These are phyloP conservation scores for Magnusiomyces sp. DNA, from an alignment of 1,139 yeast genomes.

Conservation along the genomic window DNA sequence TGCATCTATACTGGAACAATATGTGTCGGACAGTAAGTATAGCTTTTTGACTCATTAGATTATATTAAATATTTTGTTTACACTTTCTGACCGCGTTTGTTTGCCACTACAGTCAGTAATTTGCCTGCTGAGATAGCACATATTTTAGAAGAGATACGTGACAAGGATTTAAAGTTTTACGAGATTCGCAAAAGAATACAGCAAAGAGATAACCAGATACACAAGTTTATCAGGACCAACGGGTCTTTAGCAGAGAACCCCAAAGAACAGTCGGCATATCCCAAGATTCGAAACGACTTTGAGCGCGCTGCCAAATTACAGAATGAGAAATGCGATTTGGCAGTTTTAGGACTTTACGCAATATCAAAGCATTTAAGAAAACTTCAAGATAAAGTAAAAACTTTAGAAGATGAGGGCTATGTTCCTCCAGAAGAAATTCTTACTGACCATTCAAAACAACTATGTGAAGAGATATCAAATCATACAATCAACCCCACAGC, in stretches of 20 bases:
- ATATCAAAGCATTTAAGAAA: constrained; percentile 65
- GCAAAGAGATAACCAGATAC: constrained; percentile 64
- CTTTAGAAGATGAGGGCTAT: constrained; percentile 71
- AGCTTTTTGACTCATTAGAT: background rate
- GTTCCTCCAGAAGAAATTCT: constrained; percentile 38
- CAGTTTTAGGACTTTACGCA: constrained; percentile 74
- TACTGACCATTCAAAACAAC: too few relatives aligned
- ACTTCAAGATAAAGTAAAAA: constrained; percentile 67
- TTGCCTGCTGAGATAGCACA: constrained; percentile 85
- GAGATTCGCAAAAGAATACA: constrained; percentile 62
- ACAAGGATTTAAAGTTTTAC: constrained; percentile 56
- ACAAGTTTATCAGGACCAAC: constrained; percentile 72
- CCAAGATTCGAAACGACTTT: constrained; percentile 65
- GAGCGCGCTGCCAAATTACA: constrained; percentile 54
- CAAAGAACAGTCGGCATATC: constrained; percentile 61
- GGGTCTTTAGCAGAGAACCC: constrained; percentile 80
- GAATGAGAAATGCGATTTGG: constrained; percentile 65
- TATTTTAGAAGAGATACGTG: constrained; percentile 67
- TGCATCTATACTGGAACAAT: constrained; percentile 65
- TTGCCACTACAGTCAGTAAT: constrained; percentile 43
- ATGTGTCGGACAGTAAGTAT: constrained; percentile 47
- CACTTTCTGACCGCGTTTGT: background rate
- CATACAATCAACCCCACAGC: too few relatives aligned
- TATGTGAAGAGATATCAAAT: too few relatives aligned
- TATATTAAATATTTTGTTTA: too few relatives aligned